Base-by-base conservation (phyloP, 805 yeast species). In the Metschnikowia cerradonensis region DNA sequence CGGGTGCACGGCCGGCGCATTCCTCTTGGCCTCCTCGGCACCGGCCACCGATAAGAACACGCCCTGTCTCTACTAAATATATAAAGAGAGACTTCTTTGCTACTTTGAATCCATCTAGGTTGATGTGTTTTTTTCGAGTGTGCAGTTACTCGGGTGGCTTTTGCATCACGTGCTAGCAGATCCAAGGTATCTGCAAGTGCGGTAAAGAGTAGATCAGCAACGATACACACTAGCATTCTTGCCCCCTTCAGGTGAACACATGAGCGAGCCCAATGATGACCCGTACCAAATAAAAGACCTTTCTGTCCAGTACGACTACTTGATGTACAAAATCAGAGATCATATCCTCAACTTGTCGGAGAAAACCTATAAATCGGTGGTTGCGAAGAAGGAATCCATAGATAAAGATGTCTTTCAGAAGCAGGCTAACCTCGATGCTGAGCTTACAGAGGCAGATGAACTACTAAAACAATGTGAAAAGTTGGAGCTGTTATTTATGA, bases 271-370 rank as follows among this genome's bases (percentile, higher is more conserved):
- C 4, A 44, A 39, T 34, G 79, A 76, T 22, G 91, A 86, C 64
- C 89, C 90, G 1, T 67, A 86, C 23, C 80, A 83, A 11, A 74
- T 86, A 15, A 78, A 81, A 57, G 75, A 78, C 50, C 67, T 87
- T 40, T 80, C 87, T 0, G 69, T 84, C 22, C 78, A 77, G 48
- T 86, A 79, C 61, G 92, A 87, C 58, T 83, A 84, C 57, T 64
- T 87, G 37, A 62, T 86, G 62, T 83, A 72, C 67, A 81, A 80
- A 61, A 83, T 87, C 46, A 75, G 77, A 42, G 87, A 82, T 53
- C 75, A 77, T 48, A 75, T 86, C 6, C 66, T 74, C 20, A 67
- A 71, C 2, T 64, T 83, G 22, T 73, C 81, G 6, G 76, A 78
- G 14, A 49, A 47, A n/a, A 70, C 77, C 2, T 63, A 60, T 50